Evolutionary conservation across 768 basidiomycete species (phyloP).

Genomic region (Hebeloma cylindrosporum): DNA sequence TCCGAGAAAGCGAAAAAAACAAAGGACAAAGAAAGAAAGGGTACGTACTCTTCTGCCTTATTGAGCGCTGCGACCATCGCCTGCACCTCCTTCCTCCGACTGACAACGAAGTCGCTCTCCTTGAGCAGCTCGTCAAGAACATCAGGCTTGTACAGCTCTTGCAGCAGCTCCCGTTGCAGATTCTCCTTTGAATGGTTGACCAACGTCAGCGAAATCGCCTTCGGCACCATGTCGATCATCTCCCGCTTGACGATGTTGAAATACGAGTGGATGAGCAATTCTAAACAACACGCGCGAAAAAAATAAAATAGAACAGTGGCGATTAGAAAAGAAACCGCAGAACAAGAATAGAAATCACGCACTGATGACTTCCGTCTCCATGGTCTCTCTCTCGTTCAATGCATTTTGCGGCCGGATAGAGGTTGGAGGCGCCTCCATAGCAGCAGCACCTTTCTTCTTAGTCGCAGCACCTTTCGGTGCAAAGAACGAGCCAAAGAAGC

Average conservation of each 20-base stretch:
- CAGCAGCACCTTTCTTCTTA: slow-evolving; percentile 54
- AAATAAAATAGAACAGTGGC: not conserved
- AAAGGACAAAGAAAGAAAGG: slow-evolving; percentile 6
- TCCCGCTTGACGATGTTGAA: slow-evolving; percentile 99
- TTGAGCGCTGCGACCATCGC: slow-evolving; percentile 93
- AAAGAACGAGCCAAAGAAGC: slow-evolving; percentile 97
- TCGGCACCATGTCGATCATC: slow-evolving; percentile 99
- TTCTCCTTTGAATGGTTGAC: slow-evolving; percentile 94
- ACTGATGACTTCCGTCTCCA: slow-evolving; percentile 99
- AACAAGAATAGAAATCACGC: slow-evolving; percentile 33
- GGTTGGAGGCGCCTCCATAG: slow-evolving; percentile 73
- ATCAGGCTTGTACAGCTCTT: slow-evolving; percentile 96
- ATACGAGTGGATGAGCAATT: slow-evolving; percentile 94
- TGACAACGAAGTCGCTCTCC: slow-evolving; percentile 89
- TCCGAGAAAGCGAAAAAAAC: not conserved
- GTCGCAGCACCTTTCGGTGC: slow-evolving; percentile 56
- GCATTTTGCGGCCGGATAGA: slow-evolving; percentile 89
- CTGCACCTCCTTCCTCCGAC: slow-evolving; percentile 90
- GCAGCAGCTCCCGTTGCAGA: slow-evolving; percentile 89
- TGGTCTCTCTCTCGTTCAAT: slow-evolving; percentile 89
- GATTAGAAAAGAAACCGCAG: not conserved
- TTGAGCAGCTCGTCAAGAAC: slow-evolving; percentile 94
- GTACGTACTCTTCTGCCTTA: slow-evolving; percentile 91
- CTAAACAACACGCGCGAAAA: slow-evolving; percentile 46
- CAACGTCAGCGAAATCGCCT: slow-evolving; percentile 88